phyloP scores from a whole-genome alignment of 768 basidiomycete genomes.

The Boletus sensibilis region DNA sequence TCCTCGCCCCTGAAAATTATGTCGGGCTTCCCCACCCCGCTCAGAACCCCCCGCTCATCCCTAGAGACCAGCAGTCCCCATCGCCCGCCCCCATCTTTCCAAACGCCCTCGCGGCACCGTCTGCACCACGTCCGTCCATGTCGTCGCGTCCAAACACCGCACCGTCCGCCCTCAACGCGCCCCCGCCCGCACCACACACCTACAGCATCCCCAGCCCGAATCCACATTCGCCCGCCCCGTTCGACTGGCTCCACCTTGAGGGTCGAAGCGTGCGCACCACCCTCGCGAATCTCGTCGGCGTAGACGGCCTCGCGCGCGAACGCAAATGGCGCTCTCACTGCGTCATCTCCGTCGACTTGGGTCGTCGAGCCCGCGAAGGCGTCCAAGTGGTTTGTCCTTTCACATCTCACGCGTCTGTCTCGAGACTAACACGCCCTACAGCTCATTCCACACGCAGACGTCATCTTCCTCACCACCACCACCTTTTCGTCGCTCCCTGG shows the following conservation, averaged over 20 bases:
- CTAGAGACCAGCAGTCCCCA: constrained; percentile 20
- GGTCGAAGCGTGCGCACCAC: constrained; percentile 80
- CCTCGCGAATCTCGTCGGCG: constrained; percentile 69
- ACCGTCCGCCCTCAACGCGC: constrained; percentile 24
- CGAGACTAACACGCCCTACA: constrained; percentile 26
- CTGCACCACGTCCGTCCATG: constrained; percentile 36
- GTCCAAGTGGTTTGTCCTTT: constrained; percentile 66
- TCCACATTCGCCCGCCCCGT: constrained; percentile 67
- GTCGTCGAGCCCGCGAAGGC: constrained; percentile 70
- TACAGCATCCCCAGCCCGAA: constrained; percentile 36
- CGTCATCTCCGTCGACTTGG: constrained; percentile 78
- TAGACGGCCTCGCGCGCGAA: constrained; percentile 81
- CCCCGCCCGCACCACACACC: constrained; percentile 1
- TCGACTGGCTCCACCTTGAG: constrained; percentile 87
- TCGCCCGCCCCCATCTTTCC: constrained; percentile 34
- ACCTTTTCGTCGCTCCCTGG: constrained; percentile 23
- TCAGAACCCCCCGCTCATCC: constrained; percentile 19
- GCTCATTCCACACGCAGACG: constrained; percentile 81
- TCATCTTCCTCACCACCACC: constrained; percentile 60
- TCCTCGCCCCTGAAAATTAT: constrained; percentile 81
- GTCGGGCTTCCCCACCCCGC: constrained; percentile 26
- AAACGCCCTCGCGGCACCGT: constrained; percentile 18
- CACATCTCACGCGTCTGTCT: neutral
- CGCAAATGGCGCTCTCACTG: constrained; percentile 82
- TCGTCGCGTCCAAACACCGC: constrained; percentile 34